Base-by-base conservation (phyloP, 2,329 filamentous ascomycete species). In the Aspergillus aculeatinus region DNA sequence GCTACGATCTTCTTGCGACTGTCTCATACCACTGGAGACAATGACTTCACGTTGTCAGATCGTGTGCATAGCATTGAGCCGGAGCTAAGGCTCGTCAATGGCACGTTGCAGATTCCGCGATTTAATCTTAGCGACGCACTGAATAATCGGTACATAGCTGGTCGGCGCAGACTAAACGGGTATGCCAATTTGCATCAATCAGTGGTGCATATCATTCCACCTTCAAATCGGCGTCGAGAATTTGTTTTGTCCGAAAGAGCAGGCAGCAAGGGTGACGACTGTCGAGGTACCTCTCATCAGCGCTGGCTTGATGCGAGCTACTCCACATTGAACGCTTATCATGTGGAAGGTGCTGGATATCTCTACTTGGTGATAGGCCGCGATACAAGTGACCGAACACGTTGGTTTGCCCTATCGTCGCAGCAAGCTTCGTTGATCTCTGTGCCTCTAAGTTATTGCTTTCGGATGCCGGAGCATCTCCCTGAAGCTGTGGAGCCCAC, bases 371-470 rank as follows among this genome's bases (percentile, higher is more conserved):
- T 35, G 10, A 29, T 55, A 12, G 53, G 53, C 25, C 53, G 42
- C 25, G 42, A 55, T 48, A n/a, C 5, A 16, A 35, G 19, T 3
- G 53, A 33, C 29, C 21, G 48, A 12, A 55, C 53, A 55, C 42
- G 53, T 14, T 55, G 53, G 53, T 47, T 55, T 29, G 53, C 53
- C 33, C n/a, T 55, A 48, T 55, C 42, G 9, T n/a, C 29, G 12
- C 27, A 48, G 19, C 25, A 55, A 19, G 53, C 44, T 10, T 55
- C 53, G 21, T 12, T 27, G n/a, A 25, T 55, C 25, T 12, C 11
- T 4, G 44, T 31, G 21, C 53, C 53, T 3, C 27, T 48, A 12
- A 10, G 23, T 4, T 55, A 42, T 42, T 55, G 53, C 5, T 55
- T 44, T 19, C 42, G 3, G 25, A 14, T 55, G n/a, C 42, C 53